These are phyloP conservation scores for Hericium alpestre DNA, from an alignment of 768 basidiomycete species.

Conservation along the genomic window DNA sequence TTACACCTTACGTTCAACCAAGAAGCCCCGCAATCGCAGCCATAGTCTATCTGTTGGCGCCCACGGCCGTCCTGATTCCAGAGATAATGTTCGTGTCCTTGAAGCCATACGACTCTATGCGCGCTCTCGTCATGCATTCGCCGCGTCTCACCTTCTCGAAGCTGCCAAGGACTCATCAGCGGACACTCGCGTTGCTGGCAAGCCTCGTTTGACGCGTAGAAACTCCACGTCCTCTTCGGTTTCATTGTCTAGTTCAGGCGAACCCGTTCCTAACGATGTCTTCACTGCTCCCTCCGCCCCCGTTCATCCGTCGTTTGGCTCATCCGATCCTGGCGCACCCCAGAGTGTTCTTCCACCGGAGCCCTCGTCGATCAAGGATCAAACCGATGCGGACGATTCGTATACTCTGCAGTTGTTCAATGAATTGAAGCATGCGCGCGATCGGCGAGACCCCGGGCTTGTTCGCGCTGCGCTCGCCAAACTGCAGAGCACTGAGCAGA, in stretches of 20 bases:
- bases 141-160: slow-evolving; percentile 9
- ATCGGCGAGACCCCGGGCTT: slow-evolving; percentile 13
- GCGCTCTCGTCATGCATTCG: slow-evolving; percentile 49
- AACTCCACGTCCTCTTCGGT: slow-evolving; percentile 28
- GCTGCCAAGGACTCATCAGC: slow-evolving; percentile 11
- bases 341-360: slow-evolving; percentile 16
- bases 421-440: not conserved
- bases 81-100: slow-evolving; percentile 40
- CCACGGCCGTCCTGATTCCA: slow-evolving; percentile 27
- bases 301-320: not conserved
- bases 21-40: slow-evolving; percentile 38
- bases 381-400: not conserved
- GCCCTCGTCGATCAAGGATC: not conserved
- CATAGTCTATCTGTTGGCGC: slow-evolving; percentile 46
- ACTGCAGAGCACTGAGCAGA: slow-evolving; percentile 8
- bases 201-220: slow-evolving; percentile 29
- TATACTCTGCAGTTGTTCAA: not conserved
- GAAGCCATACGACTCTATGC: slow-evolving; percentile 55
- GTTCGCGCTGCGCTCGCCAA: slow-evolving; percentile 22
- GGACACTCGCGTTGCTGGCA: slow-evolving; percentile 12
- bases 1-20: slow-evolving; percentile 16
- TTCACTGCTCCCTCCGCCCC: slow-evolving; percentile 4
- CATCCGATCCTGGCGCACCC: slow-evolving; percentile 18
- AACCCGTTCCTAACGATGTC: slow-evolving; percentile 2
- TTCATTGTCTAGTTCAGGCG: slow-evolving; percentile 14